Evolutionary conservation across 2,329 filamentous ascomycete species (phyloP), one percentile per base, ranked within the genome.

Genomic region (Ophiostoma tasmaniense): DNA sequence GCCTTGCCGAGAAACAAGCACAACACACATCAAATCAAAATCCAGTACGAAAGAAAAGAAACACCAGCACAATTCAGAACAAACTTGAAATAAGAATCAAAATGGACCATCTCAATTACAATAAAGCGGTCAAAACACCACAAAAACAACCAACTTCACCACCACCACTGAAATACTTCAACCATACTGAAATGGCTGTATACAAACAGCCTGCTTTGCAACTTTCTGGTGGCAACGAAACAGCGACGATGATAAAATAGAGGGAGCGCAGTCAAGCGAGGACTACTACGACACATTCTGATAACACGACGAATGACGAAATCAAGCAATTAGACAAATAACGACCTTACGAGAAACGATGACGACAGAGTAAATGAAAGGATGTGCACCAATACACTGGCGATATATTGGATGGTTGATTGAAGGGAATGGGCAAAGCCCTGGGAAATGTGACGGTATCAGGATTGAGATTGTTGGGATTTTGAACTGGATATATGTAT

Each of bases 1-100:
- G 64, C 13, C 64, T 65, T 65, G 8, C n/a, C 22, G 64, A 65
- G 64, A 65, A 65, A 39, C 35, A 45, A 65, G 22, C 35, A 30
- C 3, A 28, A 30, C 30, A 64, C 61, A 64, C 61, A 35, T 2
- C 35, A 65, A 13, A 42, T 5, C n/a, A 65, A 64, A 65, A 45
- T 65, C 28, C 14, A 65, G 64, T 65, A 65, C 64, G 64, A 65
- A 30, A 28, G 22, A 65, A 65, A 37, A 33, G 17, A 20, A 20
- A 37, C 35, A 65, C 30, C 37, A 65, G 22, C 37, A 65, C 64
- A 45, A 25, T 25, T 14, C 64, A 37, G 20, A 13, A 22, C 11
- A 37, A 64, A 64, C 28, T 25, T 25, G 50, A 64, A 42, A 64
- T 39, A 65, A 39, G 30, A 65, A 64, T 45, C 42, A 45, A 20